Conservation (phyloP, 1,284 basidiomycete genomes). For the Malassezia dermatis region DNA sequence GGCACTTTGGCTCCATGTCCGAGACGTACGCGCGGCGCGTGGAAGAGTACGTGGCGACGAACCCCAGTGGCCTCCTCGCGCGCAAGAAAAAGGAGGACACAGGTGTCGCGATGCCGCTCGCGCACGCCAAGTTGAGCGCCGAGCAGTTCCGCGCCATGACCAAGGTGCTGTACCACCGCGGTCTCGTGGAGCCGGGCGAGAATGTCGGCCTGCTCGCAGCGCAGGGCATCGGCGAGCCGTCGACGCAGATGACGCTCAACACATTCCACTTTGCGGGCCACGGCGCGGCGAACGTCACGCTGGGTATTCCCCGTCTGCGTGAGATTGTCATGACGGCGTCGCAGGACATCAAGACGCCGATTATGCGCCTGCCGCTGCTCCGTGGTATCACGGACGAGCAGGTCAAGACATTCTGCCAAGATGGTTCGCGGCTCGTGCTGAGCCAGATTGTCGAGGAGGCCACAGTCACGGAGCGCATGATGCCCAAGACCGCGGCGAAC, state of each 20-base stretch:
- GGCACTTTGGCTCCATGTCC: constrained; percentile 78
- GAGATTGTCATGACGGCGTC: constrained; percentile 99
- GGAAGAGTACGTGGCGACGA: constrained; percentile 67
- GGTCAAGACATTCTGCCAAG: constrained; percentile 73
- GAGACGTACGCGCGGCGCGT: constrained; percentile 80
- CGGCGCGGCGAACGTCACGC: constrained; percentile 96
- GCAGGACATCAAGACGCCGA: constrained; percentile 89
- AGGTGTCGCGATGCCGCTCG: neutral
- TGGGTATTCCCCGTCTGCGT: constrained; percentile 94
- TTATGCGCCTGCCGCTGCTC: constrained; percentile 70
- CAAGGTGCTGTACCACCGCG: constrained; percentile 44
- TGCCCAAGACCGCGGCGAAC: constrained; percentile 55
- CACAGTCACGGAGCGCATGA: constrained; percentile 68
- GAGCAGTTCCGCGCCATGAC: constrained; percentile 43
- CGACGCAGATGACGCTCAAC: constrained; percentile 99
- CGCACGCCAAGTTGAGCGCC: constrained; percentile 23
- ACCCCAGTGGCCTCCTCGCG: constrained; percentile 65
- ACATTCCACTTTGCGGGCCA: constrained; percentile 98
- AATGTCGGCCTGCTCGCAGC: constrained; percentile 95
- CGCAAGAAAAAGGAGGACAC: constrained; percentile 44
- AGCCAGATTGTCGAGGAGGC: constrained; percentile 82
- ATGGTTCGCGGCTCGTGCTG: constrained; percentile 72
- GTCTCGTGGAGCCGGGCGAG: constrained; percentile 87
- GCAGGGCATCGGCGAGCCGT: constrained; percentile 97
- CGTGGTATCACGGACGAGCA: constrained; percentile 44